Evolutionary conservation across 1,284 basidiomycete species (phyloP).

Genomic region (Singerocomus inundabilis): DNA sequence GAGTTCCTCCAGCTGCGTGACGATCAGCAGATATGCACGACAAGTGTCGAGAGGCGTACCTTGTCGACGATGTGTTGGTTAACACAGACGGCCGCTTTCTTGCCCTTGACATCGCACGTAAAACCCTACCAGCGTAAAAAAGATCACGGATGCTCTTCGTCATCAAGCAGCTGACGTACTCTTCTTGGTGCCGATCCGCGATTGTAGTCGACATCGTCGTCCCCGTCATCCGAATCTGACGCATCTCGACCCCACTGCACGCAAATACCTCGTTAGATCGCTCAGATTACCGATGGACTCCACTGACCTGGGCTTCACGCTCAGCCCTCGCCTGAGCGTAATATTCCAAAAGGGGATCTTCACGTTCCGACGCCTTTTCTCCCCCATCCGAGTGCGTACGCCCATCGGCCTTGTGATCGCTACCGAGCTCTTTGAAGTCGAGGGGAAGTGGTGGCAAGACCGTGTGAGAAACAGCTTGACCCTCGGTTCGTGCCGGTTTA

Average conservation of each 20-base stretch:
- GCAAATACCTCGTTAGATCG: neutral
- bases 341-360: slow-evolving; percentile 64
- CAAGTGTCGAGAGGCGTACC: slow-evolving; percentile 35
- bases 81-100: slow-evolving; percentile 35
- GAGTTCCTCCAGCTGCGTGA: slow-evolving; percentile 58
- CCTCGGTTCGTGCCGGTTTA: neutral
- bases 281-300: neutral
- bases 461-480: slow-evolving; percentile 7
- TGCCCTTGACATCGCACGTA: slow-evolving; percentile 54
- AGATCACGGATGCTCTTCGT: neutral
- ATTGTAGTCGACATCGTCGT: slow-evolving; percentile 2
- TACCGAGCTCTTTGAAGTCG: slow-evolving; percentile 16
- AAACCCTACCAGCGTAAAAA: slow-evolving; percentile 43
- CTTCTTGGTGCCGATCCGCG: slow-evolving; percentile 9
- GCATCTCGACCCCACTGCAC: slow-evolving; percentile 24
- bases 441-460: slow-evolving; percentile 31
- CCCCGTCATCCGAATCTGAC: slow-evolving; percentile 28
- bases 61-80: slow-evolving; percentile 73
- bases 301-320: slow-evolving; percentile 41
- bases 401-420: slow-evolving; percentile 1
- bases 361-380: slow-evolving; percentile 5
- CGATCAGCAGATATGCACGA: neutral
- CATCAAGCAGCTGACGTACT: slow-evolving; percentile 8
- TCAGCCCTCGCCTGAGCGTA: slow-evolving; percentile 55
- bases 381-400: slow-evolving; percentile 1